phyloP scores from a whole-genome alignment of 176 grass and related monocot genomes.

The Thinopyrum elongatum region DNA sequence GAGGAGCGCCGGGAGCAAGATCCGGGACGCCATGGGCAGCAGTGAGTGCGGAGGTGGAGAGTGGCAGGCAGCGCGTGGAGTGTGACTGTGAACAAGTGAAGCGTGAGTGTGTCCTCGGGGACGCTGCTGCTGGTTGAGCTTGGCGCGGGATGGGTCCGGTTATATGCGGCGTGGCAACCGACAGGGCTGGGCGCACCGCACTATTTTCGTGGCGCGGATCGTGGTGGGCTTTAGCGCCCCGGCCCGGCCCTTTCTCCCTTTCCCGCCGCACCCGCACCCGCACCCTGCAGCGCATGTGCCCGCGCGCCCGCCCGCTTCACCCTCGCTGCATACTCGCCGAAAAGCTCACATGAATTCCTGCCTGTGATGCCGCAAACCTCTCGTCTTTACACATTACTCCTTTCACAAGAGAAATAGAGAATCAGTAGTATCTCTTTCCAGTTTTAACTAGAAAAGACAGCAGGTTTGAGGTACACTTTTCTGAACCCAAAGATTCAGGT shows the following conservation, averaged over 20 bases:
- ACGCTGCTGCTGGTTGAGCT: not conserved
- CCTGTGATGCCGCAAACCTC: slow-evolving; percentile 33
- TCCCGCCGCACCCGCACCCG: not conserved
- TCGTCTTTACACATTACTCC: not conserved
- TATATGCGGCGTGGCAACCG: slow-evolving; percentile 16
- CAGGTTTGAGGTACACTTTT: not conserved
- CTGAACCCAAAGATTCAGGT: slow-evolving; percentile 13
- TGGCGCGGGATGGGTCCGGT: slow-evolving; percentile 9
- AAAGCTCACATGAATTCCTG: not conserved
- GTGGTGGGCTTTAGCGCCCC: slow-evolving; percentile 41
- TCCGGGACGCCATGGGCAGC: slow-evolving; percentile 37
- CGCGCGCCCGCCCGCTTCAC: not conserved
- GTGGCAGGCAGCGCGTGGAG: slow-evolving; percentile 22
- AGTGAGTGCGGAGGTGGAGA: not conserved
- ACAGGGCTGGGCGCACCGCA: slow-evolving; percentile 37
- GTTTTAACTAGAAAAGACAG: too few species aligned
- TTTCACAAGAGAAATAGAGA: slow-evolving; percentile 4
- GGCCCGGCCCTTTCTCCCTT: slow-evolving; percentile 5
- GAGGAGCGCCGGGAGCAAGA: slow-evolving; percentile 28
- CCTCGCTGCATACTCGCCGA: not conserved
- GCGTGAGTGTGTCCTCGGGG: slow-evolving; percentile 7
- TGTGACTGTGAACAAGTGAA: slow-evolving; percentile 11
- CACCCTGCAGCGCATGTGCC: slow-evolving; percentile 37
- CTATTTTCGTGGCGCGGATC: slow-evolving; percentile 37
- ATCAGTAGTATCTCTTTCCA: too few species aligned